Conservation (phyloP, 2,329 filamentous ascomycete species). For the Diaporthe capsici region DNA sequence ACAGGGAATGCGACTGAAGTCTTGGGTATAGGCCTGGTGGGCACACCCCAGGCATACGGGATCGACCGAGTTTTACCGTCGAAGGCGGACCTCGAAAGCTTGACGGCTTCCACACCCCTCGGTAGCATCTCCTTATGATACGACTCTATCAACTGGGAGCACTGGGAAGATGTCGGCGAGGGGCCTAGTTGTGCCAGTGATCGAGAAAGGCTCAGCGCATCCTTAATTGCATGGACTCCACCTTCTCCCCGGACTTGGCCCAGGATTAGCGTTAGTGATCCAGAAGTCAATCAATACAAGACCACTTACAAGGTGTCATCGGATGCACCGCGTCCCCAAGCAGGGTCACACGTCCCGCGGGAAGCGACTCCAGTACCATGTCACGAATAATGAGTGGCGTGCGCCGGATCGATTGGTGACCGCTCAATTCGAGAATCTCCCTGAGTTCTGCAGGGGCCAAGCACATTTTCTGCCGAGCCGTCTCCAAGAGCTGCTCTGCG, state of each 20-base stretch:
- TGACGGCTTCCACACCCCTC: neutral
- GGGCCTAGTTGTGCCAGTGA: neutral
- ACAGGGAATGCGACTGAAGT: neutral
- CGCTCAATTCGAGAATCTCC: conserved; percentile 1
- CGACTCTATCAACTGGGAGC: neutral
- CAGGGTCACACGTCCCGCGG: conserved; percentile 3
- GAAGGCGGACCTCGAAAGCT: conserved; percentile 11
- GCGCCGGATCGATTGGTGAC: neutral
- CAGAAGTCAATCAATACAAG: neutral
- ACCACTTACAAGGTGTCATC: conserved; percentile 20
- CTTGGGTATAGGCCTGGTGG: neutral
- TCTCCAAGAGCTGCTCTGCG: conserved; percentile 19
- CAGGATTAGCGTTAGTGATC: neutral
- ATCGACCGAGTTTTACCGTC: neutral
- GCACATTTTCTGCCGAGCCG: conserved; percentile 4
- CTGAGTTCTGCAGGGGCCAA: neutral
- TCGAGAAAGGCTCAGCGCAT: neutral
- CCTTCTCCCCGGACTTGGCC: neutral
- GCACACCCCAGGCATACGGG: conserved; percentile 3
- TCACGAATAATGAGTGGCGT: neutral
- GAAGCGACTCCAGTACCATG: conserved; percentile 10
- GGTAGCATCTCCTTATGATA: conserved; percentile 14
- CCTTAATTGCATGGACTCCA: conserved; percentile 8
- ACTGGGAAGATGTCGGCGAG: conserved; percentile 6
- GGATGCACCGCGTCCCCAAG: conserved; percentile 20